A percentile compares a stretch with the other conserved stretches of the same genome.
Conservation (phyloP, 177 flowering plant genomes). For the Telopea speciosissima region DNA sequence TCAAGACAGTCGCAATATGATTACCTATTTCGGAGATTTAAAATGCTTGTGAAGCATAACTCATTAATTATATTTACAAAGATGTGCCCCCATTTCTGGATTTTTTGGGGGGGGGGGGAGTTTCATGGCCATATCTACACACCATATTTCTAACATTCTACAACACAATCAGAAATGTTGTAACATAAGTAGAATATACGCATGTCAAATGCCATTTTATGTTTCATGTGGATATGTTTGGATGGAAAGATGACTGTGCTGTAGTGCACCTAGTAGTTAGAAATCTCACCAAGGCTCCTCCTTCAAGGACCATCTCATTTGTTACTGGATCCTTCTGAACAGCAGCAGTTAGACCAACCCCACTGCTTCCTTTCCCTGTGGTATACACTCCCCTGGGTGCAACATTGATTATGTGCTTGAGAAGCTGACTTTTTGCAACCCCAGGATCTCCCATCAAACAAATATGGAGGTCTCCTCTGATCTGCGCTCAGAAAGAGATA, state of each 20-base stretch:
- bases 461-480: constrained; percentile 92
- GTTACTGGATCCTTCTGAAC: constrained; percentile 97
- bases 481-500: constrained; percentile 42
- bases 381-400: constrained; percentile 99
- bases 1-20: too few relatives aligned
- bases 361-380: constrained; percentile 98
- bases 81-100: too few relatives aligned
- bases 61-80: too few relatives aligned
- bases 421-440: constrained; percentile 99
- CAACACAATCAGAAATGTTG: background rate
- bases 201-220: background rate
- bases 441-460: constrained; percentile 99
- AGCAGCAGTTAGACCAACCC: constrained; percentile 99
- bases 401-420: constrained; percentile 92
- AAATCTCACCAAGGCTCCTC: constrained; percentile 87
- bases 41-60: too few relatives aligned
- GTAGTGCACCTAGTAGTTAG: background rate
- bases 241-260: too few relatives aligned
- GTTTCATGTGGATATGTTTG: background rate
- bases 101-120: too few relatives aligned
- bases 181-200: background rate
- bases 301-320: constrained; percentile 98
- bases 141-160: too few relatives aligned
- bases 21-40: too few relatives aligned
- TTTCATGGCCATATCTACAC: too few relatives aligned